Evolutionary conservation across 208 protist species (phyloP), one percentile per base, ranked within the genome.

Genomic region (Leishmania martiniquensis): DNA sequence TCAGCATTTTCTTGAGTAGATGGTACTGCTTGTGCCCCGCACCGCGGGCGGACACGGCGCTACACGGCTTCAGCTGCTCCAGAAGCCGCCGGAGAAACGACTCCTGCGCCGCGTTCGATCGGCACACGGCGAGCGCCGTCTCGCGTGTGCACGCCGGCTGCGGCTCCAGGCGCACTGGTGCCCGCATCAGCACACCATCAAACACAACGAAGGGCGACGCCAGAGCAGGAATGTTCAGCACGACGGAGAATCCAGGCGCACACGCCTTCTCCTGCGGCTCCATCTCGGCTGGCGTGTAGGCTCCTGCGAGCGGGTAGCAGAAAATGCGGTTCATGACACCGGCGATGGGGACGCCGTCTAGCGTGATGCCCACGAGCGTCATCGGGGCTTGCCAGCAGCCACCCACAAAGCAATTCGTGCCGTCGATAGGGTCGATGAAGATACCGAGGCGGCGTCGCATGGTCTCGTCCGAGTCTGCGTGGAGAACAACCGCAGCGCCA

Each of bases 351-450:
- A 91, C 77, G 22, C 76, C 85, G 75, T 94, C 89, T 44, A 96
- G 62, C 42, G 86, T 85, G 49, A 97, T 90, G 62, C 93, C 92
- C 39, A 96, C 84, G 12, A 97, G 83, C 70, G 90, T 96, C 83
- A 95, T 87, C 12, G 92, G 91, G 29, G 83, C 87, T 42, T 88
- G 76, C 75, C 93, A 91, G 59, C 77, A 69, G 3, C 93, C 93
- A 7, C 77, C 60, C 32, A 91, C 85, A 72, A 95, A 97, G 73
- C 91, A 94, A 73, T 89, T 91, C 1, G 93, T 97, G 60, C 85
- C 93, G 71, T 97, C 92, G 47, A 97, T 92, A 25, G 93, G 93
- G 77, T 97, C 93, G 54, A 97, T 89, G 75, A 91, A 97, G n/a
- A 97, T 66, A 6, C 86, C 86, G 15, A 96, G 72, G 17, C 90